Conservation (phyloP, 2,329 filamentous ascomycete species). For the Elsinoe perseae region DNA sequence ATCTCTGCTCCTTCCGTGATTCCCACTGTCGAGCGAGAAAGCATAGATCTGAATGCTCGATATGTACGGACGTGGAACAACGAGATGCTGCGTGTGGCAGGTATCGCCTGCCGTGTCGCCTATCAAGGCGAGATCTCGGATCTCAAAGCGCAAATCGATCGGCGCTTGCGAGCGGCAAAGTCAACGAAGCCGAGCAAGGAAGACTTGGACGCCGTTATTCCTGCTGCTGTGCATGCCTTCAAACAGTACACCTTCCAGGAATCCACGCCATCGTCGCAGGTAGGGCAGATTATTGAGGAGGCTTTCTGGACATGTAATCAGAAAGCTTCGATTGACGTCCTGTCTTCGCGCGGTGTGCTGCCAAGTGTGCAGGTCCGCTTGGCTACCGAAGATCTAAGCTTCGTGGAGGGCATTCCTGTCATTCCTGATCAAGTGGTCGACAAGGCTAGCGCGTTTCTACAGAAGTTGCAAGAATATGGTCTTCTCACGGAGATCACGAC, state of each 20-base stretch:
- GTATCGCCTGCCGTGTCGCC: conserved; percentile 80
- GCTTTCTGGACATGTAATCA: conserved; percentile 91
- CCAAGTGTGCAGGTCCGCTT: conserved; percentile 77
- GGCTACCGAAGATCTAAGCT: conserved; percentile 61
- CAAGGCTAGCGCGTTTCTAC: conserved; percentile 62
- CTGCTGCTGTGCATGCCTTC: conserved; percentile 72
- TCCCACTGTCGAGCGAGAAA: conserved; percentile 92
- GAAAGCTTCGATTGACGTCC: conserved; percentile 73
- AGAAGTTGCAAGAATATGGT: conserved; percentile 73
- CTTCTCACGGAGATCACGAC: conserved; percentile 83
- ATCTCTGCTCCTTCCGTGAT: conserved; percentile 95
- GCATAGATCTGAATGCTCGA: conserved; percentile 90
- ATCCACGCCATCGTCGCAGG: conserved; percentile 77
- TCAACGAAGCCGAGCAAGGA: conserved; percentile 49
- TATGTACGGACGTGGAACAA: conserved; percentile 94
- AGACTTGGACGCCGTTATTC: conserved; percentile 60
- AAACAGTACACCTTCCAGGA: conserved; percentile 83
- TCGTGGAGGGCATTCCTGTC: conserved; percentile 82
- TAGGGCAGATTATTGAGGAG: conserved; percentile 83
- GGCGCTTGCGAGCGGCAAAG: conserved; percentile 28
- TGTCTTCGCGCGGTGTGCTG: conserved; percentile 80
- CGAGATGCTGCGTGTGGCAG: conserved; percentile 83
- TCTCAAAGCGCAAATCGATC: conserved; percentile 49
- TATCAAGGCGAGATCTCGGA: conserved; percentile 82
- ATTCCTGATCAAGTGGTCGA: conserved; percentile 68